Conservation (phyloP, 2,329 filamentous ascomycete genomes). For the Colletotrichum tabaci region DNA sequence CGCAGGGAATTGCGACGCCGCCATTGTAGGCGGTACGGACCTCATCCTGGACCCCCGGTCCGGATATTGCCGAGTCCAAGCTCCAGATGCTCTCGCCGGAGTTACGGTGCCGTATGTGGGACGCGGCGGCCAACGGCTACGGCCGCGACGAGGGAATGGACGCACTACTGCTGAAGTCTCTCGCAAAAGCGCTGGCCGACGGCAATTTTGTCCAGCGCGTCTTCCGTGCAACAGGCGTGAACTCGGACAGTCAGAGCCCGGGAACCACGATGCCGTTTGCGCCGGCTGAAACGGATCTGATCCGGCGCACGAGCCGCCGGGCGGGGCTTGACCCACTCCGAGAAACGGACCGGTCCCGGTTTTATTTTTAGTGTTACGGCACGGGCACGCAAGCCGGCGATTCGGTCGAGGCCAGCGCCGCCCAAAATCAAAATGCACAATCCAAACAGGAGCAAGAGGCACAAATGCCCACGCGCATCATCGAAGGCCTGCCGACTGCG, state of each 20-base stretch:
- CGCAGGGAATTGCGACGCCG: conserved; percentile 48
- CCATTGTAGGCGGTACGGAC: conserved; percentile 50
- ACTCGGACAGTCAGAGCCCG: conserved; percentile 44
- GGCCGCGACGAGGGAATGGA: no score
- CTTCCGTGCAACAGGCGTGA: conserved; percentile 45
- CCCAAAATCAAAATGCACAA: conserved; percentile 13
- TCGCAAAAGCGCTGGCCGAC: conserved; percentile 57
- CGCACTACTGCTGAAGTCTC: conserved; percentile 61
- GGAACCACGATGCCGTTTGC: conserved; percentile 54
- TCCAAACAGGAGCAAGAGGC: conserved; percentile 50
- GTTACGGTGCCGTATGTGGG: conserved; percentile 56
- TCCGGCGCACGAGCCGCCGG: conserved; percentile 46
- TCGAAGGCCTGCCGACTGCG: no score
- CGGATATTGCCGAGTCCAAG: conserved; percentile 39
- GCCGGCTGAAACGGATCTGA: conserved; percentile 47
- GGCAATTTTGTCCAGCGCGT: conserved; percentile 46
- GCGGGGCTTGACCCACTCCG: conserved; percentile 33
- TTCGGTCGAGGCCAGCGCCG: conserved; percentile 52
- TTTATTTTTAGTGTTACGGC: conserved; percentile 53
- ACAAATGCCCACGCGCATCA: no score
- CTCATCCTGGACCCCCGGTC: conserved; percentile 37
- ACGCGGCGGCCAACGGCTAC: conserved; percentile 62
- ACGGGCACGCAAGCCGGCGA: conserved; percentile 58
- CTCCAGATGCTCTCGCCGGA: conserved; percentile 56
- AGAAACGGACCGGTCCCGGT: conserved; percentile 28